Evolutionary conservation across 139 green algal genomes (phyloP).

Genomic region (Parachlorella kessleri): DNA sequence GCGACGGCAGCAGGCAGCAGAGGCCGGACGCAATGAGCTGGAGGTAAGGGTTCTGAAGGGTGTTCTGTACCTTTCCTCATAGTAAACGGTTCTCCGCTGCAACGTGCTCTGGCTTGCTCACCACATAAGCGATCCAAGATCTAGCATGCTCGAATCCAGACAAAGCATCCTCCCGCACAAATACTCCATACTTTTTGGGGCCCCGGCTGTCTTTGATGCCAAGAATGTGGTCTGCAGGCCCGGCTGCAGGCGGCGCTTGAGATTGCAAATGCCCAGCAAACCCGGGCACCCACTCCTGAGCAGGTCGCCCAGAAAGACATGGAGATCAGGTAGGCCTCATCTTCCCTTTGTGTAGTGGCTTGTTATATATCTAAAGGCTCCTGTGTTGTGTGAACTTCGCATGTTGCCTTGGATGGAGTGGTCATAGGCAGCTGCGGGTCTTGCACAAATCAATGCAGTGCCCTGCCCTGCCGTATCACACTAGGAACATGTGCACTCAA

Average conservation of each 20-base stretch:
- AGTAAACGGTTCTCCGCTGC: not conserved
- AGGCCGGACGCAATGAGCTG: not conserved
- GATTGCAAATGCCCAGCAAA: not conserved
- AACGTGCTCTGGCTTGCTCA: not conserved
- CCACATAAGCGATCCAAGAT: no score
- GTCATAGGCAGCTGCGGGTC: not conserved
- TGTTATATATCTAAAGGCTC: no score
- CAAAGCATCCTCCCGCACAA: no score
- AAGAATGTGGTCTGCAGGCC: not conserved
- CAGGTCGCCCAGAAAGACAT: not conserved
- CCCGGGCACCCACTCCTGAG: not conserved
- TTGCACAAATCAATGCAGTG: not conserved
- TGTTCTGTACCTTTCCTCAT: not conserved
- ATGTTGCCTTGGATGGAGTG: not conserved
- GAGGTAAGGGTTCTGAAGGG: no score
- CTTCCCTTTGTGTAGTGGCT: no score
- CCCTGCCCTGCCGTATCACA: not conserved
- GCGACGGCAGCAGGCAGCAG: conserved; percentile 12
- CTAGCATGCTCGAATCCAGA: no score
- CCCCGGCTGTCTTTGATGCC: not conserved
- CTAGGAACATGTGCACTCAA: not conserved
- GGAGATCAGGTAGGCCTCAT: conserved; percentile 19
- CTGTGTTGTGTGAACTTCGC: not conserved
- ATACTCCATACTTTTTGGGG: no score
- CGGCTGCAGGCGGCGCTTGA: not conserved